Base-by-base conservation (phyloP, 1,284 basidiomycete genomes). In the Entoloma clypeatum region DNA sequence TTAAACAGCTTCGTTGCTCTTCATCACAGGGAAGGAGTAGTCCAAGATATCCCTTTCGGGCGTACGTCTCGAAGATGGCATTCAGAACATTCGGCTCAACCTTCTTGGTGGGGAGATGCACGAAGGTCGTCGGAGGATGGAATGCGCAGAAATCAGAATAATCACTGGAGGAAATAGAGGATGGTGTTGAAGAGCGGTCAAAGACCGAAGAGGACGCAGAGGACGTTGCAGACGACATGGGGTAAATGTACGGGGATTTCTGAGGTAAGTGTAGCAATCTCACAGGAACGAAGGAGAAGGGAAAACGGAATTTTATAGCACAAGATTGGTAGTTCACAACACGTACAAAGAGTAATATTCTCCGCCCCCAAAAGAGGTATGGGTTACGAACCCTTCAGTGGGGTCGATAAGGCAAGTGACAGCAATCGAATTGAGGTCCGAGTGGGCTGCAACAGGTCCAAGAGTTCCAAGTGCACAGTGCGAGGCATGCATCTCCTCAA, bases 51-150 rank as follows among this genome's bases (percentile, higher is more conserved):
- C 53, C 58, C 18, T 48, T 51, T 23, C 48, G 38, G 33, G 57
- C 51, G 47, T 64, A 58, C 31, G 54, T 54, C 7, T 59, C 47
- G 41, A 64, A 69, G 27, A 63, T 36, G 4, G 46, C 35, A n/a
- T 48, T 43, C 40, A 68, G 41, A n/a, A 51, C 41, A 8, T 50
- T 46, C 0, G 58, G 44, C 7, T 45, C 44, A 29, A 58, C 35
- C 4, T 22, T 36, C 16, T 44, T 27, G 25, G 40, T 43, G 28
- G 46, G 36, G 38, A 61, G 33, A 36, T 54, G 54, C 25, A 59
- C 53, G 35, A 52, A 62, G 14, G 41, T 56, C 9, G 33, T 21
- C 11, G 61, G 51, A 32, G 37, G 13, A 27, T 53, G 47, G 3
- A 11, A 21, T 14, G 16, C n/a, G 14, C 11, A 36, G 29, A 23